These are phyloP conservation scores for Musa acuminata DNA, from an alignment of 176 grass and related monocot species.

Conservation along the genomic window DNA sequence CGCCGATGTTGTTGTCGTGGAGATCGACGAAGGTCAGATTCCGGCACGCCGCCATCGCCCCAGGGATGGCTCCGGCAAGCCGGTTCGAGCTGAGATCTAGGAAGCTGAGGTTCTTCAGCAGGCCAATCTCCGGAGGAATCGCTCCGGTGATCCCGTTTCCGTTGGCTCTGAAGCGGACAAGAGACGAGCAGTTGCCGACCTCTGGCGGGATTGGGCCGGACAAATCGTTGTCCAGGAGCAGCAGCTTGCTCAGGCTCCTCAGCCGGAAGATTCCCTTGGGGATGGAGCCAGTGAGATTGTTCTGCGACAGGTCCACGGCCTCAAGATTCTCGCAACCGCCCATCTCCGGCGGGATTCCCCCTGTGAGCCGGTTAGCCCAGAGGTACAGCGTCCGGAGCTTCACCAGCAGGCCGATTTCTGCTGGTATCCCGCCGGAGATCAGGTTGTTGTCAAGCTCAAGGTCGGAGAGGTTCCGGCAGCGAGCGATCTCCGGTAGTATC, in stretches of 20 bases:
- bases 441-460: slow-evolving; percentile 91
- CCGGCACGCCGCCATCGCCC: slow-evolving; percentile 42
- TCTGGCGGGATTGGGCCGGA: slow-evolving; percentile 44
- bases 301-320: slow-evolving; percentile 69
- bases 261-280: slow-evolving; percentile 34
- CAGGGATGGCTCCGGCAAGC: slow-evolving; percentile 37
- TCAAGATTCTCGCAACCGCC: slow-evolving; percentile 49
- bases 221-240: slow-evolving; percentile 53
- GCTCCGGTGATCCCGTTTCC: slow-evolving; percentile 46
- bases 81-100: slow-evolving; percentile 64
- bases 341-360: slow-evolving; percentile 56
- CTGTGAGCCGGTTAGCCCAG: slow-evolving; percentile 61
- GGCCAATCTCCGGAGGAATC: slow-evolving; percentile 33
- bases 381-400: slow-evolving; percentile 55
- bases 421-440: slow-evolving; percentile 57
- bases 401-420: slow-evolving; percentile 38
- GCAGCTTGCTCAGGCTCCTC: slow-evolving; percentile 43
- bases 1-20: slow-evolving; percentile 55
- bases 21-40: slow-evolving; percentile 81
- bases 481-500: slow-evolving; percentile 44
- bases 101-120: slow-evolving; percentile 44
- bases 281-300: slow-evolving; percentile 49
- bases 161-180: slow-evolving; percentile 49
- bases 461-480: slow-evolving; percentile 64
- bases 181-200: slow-evolving; percentile 50